Evolutionary conservation across 495 filamentous ascomycete species (phyloP).

Genomic region (Xylaria acuta): DNA sequence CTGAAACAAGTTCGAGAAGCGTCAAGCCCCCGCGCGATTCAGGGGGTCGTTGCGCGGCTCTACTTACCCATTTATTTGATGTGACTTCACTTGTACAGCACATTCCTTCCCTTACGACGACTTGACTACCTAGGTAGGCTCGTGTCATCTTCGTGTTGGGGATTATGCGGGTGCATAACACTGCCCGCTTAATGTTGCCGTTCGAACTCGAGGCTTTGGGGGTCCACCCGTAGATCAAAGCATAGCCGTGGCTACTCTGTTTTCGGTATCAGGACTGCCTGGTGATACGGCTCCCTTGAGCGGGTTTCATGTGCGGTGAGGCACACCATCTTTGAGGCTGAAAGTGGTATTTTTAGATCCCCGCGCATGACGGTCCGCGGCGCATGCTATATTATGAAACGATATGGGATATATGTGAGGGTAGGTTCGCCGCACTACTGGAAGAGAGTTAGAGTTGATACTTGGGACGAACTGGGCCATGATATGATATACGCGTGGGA

Average conservation of each 20-base stretch:
- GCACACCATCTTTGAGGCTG: background rate
- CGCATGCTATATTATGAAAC: background rate
- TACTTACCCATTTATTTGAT: background rate
- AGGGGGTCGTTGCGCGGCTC: background rate
- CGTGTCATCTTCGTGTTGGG: background rate
- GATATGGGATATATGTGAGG: background rate
- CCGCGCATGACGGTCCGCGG: background rate
- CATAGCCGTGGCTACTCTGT: background rate
- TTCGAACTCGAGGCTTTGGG: background rate
- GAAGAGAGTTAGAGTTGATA: background rate
- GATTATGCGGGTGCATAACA: background rate
- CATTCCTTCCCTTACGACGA: background rate
- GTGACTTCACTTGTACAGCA: background rate
- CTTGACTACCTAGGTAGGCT: background rate
- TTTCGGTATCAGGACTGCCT: background rate
- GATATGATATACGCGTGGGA: background rate
- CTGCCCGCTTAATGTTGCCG: background rate
- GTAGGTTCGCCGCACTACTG: background rate
- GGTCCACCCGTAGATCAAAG: background rate
- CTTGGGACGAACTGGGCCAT: background rate
- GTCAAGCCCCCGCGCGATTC: conserved; percentile 8
- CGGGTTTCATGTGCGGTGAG: background rate
- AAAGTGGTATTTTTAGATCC: background rate
- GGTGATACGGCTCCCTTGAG: background rate
- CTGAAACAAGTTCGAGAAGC: conserved; percentile 23